Evolutionary conservation across 139 green algal species (phyloP), one percentile per base, ranked within the genome.

Genomic region (Chlorella sorokiniana): DNA sequence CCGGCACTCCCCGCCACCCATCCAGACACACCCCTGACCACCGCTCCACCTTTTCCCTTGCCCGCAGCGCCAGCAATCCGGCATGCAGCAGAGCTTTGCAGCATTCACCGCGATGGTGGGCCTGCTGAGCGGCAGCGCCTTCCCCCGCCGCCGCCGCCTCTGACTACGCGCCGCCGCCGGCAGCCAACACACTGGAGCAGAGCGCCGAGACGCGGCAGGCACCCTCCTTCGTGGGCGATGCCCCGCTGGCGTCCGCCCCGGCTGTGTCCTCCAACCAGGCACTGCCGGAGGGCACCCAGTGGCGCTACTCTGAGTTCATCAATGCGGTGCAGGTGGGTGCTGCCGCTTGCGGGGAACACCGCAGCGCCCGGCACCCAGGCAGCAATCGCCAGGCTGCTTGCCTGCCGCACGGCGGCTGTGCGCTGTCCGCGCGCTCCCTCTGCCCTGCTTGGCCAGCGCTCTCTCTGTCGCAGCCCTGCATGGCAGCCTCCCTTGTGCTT

Each of bases 221-320:
- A 29, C 79, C 70, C 38, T 52, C 77, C 14, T 91, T 87, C 80
- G 27, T 45, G 31, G 72, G 73, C 70, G 76, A 52, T 31, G 65
- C 71, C 38, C 81, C 88, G 33, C 33, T 54, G 33, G 35, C 69
- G 6, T 25, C 67, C 4, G 87, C 88, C 7, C 85, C 88, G 1
- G 76, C 89, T n/a, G 84, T 86, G 9, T 81, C 93, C 2, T 86
- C 84, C n/a, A 85, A 83, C 27, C 84, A 84, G 37, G 65, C 37
- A 25, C 93, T 98, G 76, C 97, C 97, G 29, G 97, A 99, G 89
- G 96, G 97, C 85, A 96, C 91, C 84, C 92, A 98, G 86, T 99
- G 97, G 97, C 88, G 97, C 18, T 99, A 99, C 91, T 93, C 83
- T 63, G 97, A 99, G 79, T 99, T 99, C 86, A 91, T 99, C 70